Evolutionary conservation across 768 basidiomycete species (phyloP), one percentile per base, ranked within the genome.

Genomic region (Candolleomyces efflorescens): DNA sequence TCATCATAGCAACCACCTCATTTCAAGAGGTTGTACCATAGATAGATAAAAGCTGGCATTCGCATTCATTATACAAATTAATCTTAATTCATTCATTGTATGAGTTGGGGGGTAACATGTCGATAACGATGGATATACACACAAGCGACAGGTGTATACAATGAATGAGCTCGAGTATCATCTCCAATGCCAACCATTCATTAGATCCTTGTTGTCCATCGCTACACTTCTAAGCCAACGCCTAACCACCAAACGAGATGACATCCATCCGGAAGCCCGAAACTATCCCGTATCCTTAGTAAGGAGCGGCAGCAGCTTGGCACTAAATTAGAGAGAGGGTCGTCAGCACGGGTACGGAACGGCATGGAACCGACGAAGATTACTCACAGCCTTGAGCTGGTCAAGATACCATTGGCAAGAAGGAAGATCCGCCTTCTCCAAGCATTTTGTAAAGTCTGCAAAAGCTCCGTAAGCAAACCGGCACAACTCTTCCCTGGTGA

Each of bases 331-430:
- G 55, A 50, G 13, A 45, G 32, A 32, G 11, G 6, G 32, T 32
- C 63, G 27, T 62, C 38, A 41, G 56, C 60, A 60, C 57, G 10
- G 36, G 38, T 43, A 18, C 46, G 20, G 20, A 39, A 23, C 43
- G 10, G 10, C 0, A 18, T 13, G 32, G 39, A 20, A 53, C 0
- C 0, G 17, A 46, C 20, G 10, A 53, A 2, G 49, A 44, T 27
- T 55, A 82, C 90, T 67, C 70, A 92, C 90, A 54, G 89, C 88
- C 73, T 94, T 94, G 51, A 93, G 81, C 67, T 92, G 89, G 64
- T 94, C 90, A 26, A 94, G 84, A 68, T 92, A 94, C 83, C 87
- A 95, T 17, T 83, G 77, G 75, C 93, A 95, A 5, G 89, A 85
- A 43, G 81, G 82, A 63, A 90, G 73, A 64, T 90, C 87, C 17